Base-by-base conservation (phyloP, 2,329 filamentous ascomycete genomes). In the Penicillium expansum region DNA sequence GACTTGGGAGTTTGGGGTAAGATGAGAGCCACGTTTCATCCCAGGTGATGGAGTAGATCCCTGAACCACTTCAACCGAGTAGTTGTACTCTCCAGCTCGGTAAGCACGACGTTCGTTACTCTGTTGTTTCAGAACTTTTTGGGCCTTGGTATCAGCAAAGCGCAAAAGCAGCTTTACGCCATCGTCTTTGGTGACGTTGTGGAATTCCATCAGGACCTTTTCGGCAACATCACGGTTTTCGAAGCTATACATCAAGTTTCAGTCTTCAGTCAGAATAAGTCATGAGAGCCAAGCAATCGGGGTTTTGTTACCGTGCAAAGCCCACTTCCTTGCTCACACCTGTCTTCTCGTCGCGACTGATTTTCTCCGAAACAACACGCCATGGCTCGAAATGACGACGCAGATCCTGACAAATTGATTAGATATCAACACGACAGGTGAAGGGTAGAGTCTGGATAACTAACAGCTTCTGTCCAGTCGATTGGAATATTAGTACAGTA, bases 401-500 rank as follows among this genome's bases (percentile, higher is more conserved):
- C 91, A 92, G 62, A 84, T 86, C 69, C 86, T 88, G 66, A 91
- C 5, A 29, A 83, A 75, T 91, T 89, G 86, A 90, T 66, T 1
- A 30, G 57, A 6, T 56, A 59, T 48, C 62, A 57, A 67, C 67
- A 35, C 62, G 44, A n/a, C 24, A n/a, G 16, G 32, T 3, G 6
- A 39, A 44, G 11, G 14, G 45, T 9, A 4, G 43, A 39, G 35
- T n/a, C 7, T 11, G 7, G 8, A 38, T 20, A 7, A 80, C 88
- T 72, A 76, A 93, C 92, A 67, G 91, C 87, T 80, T 99, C 95
- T 51, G 90, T 96, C 82, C 96, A 86, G 61, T 87, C 86, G 76
- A 93, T 92, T 35, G 94, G 94, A 43, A 99, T 84, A 76, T 97
- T 99, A 29, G 95, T 99, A 61, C 97, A 92, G 76, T 99, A 99